Conservation (phyloP, 768 basidiomycete species). For the Amanita rubescens region DNA sequence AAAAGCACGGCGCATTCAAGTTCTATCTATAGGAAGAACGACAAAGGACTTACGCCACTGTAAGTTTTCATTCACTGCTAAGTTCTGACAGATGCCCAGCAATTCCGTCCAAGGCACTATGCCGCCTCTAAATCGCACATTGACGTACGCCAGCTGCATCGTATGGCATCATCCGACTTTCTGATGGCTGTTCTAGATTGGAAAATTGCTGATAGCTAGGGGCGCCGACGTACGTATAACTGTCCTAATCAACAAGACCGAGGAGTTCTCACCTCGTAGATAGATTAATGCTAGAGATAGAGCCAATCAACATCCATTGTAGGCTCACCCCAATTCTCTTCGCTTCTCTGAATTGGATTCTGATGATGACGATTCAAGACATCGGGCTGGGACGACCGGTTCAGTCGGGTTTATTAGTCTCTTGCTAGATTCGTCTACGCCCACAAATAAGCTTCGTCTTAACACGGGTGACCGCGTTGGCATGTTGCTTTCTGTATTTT, state of each 20-base stretch:
- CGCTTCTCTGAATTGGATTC: conserved; percentile 12
- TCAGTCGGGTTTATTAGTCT: conserved; percentile 84
- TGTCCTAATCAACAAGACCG: conserved; percentile 24
- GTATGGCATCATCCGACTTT: conserved; percentile 15
- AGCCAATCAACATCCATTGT: conserved; percentile 90
- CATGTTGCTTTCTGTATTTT: conserved; percentile 23
- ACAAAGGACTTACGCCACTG: conserved; percentile 81
- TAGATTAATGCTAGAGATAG: conserved; percentile 94
- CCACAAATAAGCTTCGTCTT: conserved; percentile 67
- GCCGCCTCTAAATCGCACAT: conserved; percentile 88
- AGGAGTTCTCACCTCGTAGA: conserved; percentile 24
- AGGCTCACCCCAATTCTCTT: conserved; percentile 24
- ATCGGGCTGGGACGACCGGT: conserved; percentile 95
- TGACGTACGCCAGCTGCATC: conserved; percentile 45
- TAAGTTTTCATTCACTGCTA: conserved; percentile 30
- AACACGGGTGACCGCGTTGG: conserved; percentile 82
- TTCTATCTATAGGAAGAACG: conserved; percentile 45
- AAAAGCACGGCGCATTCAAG: conserved; percentile 4
- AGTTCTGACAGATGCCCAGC: conserved; percentile 13
- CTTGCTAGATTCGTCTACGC: conserved; percentile 78
- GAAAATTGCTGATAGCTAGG: conserved; percentile 72
- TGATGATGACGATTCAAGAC: conserved; percentile 37
- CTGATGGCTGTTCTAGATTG: conserved; percentile 57
- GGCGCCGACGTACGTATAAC: conserved; percentile 79
- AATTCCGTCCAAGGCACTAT: conserved; percentile 59